Base-by-base conservation (phyloP, 768 basidiomycete species). In the Panellus pusillus region DNA sequence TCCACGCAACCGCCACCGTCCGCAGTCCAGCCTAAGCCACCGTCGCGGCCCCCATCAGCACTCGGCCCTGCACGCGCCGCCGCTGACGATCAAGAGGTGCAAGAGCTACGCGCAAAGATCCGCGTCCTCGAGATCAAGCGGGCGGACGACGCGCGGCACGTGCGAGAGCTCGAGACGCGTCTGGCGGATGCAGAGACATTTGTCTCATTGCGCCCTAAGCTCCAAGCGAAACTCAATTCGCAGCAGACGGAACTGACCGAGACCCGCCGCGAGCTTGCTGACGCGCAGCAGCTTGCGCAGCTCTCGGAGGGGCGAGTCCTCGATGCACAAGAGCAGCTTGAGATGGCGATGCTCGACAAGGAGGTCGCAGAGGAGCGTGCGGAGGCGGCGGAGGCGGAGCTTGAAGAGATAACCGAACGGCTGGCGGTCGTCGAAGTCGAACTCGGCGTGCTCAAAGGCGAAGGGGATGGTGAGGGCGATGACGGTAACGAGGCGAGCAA, bases 351-450 rank as follows among this genome's bases (percentile, higher is more conserved):
- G 80, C 72, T 99, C 61, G 97, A 99, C 67, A 93, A 93, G 71
- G 97, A 99, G 68, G 85, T 98, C 36, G 95, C 96, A 0, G 97
- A 98, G 66, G 96, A 98, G 69, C 83, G 84, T 54, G 87, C 90
- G 0, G 96, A 98, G 68, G 66, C 82, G 2, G 86, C 86, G 0
- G 87, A 93, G 66, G 69, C 77, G 0, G 93, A 94, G 65, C 64
- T 94, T 45, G 91, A 90, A 61, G 88, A 86, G 48, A 65, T 87
- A 54, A 88, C 79, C 62, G 96, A 98, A 70, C 81, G 78, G 61
- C 57, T 92, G 44, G 91, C 89, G 6, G 81, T 88, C 42, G 59
- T 87, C 28, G 89, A 97, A 65, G 87, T 97, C 13, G 95, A 98
- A 68, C 72, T 93, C 41, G 82, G 82, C 11, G 87, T 92, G 15